phyloP scores from a whole-genome alignment of 345 rosid genomes.

The Carallia pectinifolia region DNA sequence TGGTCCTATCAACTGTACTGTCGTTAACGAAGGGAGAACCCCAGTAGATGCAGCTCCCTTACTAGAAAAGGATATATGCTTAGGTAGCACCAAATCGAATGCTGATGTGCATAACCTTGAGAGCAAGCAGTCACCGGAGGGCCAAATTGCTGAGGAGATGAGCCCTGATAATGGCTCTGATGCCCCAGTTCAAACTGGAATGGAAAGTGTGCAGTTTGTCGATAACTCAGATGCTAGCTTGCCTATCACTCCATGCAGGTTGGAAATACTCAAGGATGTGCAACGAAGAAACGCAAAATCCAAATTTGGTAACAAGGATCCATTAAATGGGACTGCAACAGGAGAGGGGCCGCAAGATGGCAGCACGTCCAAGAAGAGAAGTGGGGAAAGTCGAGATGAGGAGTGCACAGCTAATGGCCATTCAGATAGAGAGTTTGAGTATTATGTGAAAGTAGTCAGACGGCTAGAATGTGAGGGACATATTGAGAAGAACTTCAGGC shows the following conservation, averaged over 20 bases:
- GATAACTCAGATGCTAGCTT: constrained; percentile 49
- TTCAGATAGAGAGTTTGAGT: constrained; percentile 69
- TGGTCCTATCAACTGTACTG: constrained; percentile 30
- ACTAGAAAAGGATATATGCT: constrained; percentile 29
- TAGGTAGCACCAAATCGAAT: constrained; percentile 28
- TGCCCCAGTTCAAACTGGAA: constrained; percentile 37
- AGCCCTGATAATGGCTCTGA: constrained; percentile 44
- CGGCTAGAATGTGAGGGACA: constrained; percentile 83
- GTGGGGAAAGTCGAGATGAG: constrained; percentile 38
- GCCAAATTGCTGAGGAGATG: constrained; percentile 34
- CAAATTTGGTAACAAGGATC: constrained; percentile 45
- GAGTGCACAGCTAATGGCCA: constrained; percentile 43
- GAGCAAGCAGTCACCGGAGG: constrained; percentile 32
- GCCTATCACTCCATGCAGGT: constrained; percentile 78
- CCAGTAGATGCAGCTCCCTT: constrained; percentile 34
- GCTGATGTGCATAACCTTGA: constrained; percentile 36
- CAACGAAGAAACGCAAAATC: constrained; percentile 48
- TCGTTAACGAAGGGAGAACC: constrained; percentile 24
- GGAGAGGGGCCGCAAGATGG: constrained; percentile 55
- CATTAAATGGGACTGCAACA: constrained; percentile 33
- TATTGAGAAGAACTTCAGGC: constrained; percentile 85
- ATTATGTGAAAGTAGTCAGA: constrained; percentile 71
- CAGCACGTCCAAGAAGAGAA: constrained; percentile 55
- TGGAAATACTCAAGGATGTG: constrained; percentile 52
- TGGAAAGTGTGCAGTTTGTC: constrained; percentile 42